Percentiles rank a stretch among this genome's conserved stretches.
Evolutionary conservation across 352 stramenopile genomes (phyloP).

Genomic region (Thraustotheca clavata): DNA sequence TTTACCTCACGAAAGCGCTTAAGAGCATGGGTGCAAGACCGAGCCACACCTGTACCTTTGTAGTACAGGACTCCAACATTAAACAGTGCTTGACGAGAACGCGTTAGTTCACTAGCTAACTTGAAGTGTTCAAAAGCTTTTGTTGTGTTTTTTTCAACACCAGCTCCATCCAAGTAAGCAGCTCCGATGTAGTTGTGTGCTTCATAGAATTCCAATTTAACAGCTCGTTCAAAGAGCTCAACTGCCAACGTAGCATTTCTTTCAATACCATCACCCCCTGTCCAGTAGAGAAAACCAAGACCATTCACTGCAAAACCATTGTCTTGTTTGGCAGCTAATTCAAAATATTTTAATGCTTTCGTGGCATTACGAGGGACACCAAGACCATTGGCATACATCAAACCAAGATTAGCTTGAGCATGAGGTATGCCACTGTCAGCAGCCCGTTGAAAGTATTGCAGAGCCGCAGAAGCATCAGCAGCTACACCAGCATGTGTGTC

Average conservation of each 20-base stretch:
- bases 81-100: conserved; percentile 51
- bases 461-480: conserved; percentile 39
- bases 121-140: conserved; percentile 53
- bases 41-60: conserved; percentile 38
- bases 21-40: conserved; percentile 38
- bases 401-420: conserved; percentile 58
- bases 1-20: conserved; percentile 51
- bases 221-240: conserved; percentile 48
- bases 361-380: conserved; percentile 44
- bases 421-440: conserved; percentile 51
- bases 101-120: conserved; percentile 31
- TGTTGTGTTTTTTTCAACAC: conserved; percentile 36
- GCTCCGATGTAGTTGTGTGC: conserved; percentile 62
- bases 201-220: conserved; percentile 46
- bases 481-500: conserved; percentile 45
- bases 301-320: conserved; percentile 57
- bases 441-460: conserved; percentile 54
- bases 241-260: conserved; percentile 54
- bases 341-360: conserved; percentile 54
- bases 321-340: conserved; percentile 39
- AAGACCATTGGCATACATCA: conserved; percentile 63
- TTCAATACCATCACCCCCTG: conserved; percentile 32
- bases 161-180: conserved; percentile 51
- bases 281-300: conserved; percentile 54
- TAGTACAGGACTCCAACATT: conserved; percentile 75